Base-by-base conservation (phyloP, 148 eudicot genomes). In the Euryodendron excelsum region DNA sequence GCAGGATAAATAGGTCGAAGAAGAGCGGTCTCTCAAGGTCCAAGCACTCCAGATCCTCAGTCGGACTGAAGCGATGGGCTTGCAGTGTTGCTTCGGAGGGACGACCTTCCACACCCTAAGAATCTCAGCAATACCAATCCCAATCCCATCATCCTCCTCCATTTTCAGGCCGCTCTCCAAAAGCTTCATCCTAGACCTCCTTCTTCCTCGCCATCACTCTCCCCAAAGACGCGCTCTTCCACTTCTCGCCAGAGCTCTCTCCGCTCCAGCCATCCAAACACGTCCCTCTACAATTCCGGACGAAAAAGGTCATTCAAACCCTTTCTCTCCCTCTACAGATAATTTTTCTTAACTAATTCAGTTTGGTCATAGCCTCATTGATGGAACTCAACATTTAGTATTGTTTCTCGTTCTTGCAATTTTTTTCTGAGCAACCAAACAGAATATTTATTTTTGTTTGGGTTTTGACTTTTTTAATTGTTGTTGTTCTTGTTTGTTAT, bases 81-180 rank as follows among this genome's bases (percentile, higher is more conserved):
- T 75, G 20, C 79, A 76, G 1, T 80, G 70, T 15, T 77, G 81
- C 77, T 14, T 82, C 44, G 81, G 81, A 5, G 86, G 81, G 77
- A 75, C 84, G 55, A 78, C 81, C 78, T 62, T 82, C 75, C 69
- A 84, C 34, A 78, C 84, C 67, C 80, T 87, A 11, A 87, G 64
- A 79, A 79, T 87, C 63, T 83, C 90, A 23, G 81, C 80, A 25
- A 69, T 17, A 20, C 86, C 90, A 15, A n/a, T n/a, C n/a, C n/a
- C n/a, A n/a, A n/a, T n/a, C n/a, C 28, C 76, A 1, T 12, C 85
- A 39, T 80, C 86, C 21, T 39, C 83, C 59, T 73, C 75, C 71
- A 23, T 77, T 17, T 74, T 83, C 78, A 66, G 80, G 31, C 82
- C 86, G 0, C 68, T 82, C 33, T 75, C 77, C 34, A 79, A 31